Evolutionary conservation across 495 filamentous ascomycete species (phyloP), one percentile per base, ranked within the genome.

Genomic region (Penicillium simplicissimum): DNA sequence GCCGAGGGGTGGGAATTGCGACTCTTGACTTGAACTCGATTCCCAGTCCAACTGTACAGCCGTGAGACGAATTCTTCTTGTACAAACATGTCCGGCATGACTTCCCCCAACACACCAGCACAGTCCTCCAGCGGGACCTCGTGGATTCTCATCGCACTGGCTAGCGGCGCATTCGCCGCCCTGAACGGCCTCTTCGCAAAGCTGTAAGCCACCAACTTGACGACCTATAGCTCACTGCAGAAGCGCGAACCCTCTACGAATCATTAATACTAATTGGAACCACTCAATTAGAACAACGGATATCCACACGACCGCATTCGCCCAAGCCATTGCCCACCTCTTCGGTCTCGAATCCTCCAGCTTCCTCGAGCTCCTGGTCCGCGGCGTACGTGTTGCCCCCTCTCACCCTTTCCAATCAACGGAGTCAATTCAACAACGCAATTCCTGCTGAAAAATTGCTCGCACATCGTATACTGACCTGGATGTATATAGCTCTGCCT

Each of bases 121-220:
- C 42, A 52, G 31, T 21, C 61, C 19, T 42, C 58, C 52, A 57
- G 55, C 4, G 42, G 49, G 19, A 23, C 45, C 42, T 72, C 72
- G 57, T 98, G 95, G 95, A 82, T 97, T 59, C 71, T 92, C 56
- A 84, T 93, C 49, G 92, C 95, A 28, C 66, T 96, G 37, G 86
- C 90, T 40, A 95, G 90, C 72, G 95, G 95, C 37, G 87, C 88
- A 9, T 97, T 93, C 73, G 95, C 95, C 14, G 92, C 93, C 37
- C 85, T 95, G 66, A 98, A 98, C 67, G 94, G 95, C 34, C 89
- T 96, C 25, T 98, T 98, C 77, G 95, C 95, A 0, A 98, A 97
- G 74, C 79, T 98, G 91, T 96, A 82, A 68, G 84, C 78, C 42
- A 13, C 8, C 52, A 52, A 56, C 4, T 28, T 28, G 25, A 28